Percentiles rank a stretch among this genome's conserved stretches.
phyloP scores from a whole-genome alignment of 1,284 basidiomycete species.

The Ustilago esculenta region DNA sequence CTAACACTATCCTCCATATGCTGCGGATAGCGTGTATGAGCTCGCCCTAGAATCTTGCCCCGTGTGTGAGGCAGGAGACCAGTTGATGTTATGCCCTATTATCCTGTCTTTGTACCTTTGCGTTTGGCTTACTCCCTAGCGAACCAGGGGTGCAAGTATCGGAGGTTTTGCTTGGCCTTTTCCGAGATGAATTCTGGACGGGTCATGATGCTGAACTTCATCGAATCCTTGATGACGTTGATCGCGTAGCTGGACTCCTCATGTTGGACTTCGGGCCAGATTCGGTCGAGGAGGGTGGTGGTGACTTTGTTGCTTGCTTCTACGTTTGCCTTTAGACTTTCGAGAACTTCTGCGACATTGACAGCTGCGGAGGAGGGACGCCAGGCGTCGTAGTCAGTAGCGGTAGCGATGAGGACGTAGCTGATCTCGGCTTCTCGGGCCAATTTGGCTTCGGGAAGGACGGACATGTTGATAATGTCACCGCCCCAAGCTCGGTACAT shows the following conservation, averaged over 20 bases:
- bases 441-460: slow-evolving; percentile 92
- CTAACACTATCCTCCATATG: no score
- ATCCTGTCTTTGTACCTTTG: not conserved
- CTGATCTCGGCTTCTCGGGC: slow-evolving; percentile 91
- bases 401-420: slow-evolving; percentile 64
- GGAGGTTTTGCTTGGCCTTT: slow-evolving; percentile 78
- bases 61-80: not conserved
- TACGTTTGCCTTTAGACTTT: slow-evolving; percentile 85
- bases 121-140: slow-evolving; percentile 20
- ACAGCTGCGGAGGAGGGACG: slow-evolving; percentile 81
- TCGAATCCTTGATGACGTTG: slow-evolving; percentile 47
- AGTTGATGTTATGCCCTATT: not conserved
- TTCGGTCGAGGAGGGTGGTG: slow-evolving; percentile 79
- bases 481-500: slow-evolving; percentile 94
- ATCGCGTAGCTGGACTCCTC: slow-evolving; percentile 48
- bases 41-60: no score
- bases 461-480: slow-evolving; percentile 77
- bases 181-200: slow-evolving; percentile 73
- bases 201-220: slow-evolving; percentile 76
- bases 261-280: slow-evolving; percentile 70
- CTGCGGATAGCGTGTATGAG: no score
- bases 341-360: slow-evolving; percentile 87
- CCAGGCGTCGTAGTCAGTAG: slow-evolving; percentile 69
- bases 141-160: slow-evolving; percentile 75
- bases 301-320: slow-evolving; percentile 78